These are phyloP conservation scores for Hypoxylon fragiforme DNA, from an alignment of 495 filamentous ascomycete genomes.

Conservation along the genomic window DNA sequence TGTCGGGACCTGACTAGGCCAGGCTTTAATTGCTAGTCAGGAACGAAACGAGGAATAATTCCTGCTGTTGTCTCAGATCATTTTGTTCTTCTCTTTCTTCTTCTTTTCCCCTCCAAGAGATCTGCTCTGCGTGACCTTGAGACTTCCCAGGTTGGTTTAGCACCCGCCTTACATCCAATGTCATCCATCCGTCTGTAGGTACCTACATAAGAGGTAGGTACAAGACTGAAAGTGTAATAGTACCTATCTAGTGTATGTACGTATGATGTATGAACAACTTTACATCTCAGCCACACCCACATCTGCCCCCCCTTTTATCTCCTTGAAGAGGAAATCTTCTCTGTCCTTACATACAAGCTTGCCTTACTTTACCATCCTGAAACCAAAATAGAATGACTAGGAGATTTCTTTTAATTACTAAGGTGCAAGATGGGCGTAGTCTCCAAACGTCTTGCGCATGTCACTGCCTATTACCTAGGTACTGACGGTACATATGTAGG, in stretches of 20 bases:
- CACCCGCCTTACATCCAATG: too few species aligned
- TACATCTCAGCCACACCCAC: conserved; percentile 22
- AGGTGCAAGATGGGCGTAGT: background rate
- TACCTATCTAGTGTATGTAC: background rate
- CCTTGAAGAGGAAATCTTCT: background rate
- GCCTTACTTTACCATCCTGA: conserved; percentile 12
- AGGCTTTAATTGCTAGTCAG: conserved; percentile 23
- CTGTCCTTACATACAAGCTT: background rate
- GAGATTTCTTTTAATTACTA: background rate
- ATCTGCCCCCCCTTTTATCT: conserved; percentile 12
- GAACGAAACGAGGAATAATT: conserved; percentile 10
- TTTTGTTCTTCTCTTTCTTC: background rate
- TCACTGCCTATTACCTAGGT: background rate
- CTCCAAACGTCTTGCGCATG: background rate
- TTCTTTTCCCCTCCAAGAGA: too few species aligned
- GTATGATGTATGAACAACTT: conserved; percentile 4
- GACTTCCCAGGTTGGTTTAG: too few species aligned
- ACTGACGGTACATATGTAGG: background rate
- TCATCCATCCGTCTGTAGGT: too few species aligned
- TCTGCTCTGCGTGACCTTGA: conserved; percentile 10
- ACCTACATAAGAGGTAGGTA: too few species aligned
- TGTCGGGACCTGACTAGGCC: conserved; percentile 23
- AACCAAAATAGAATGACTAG: conserved; percentile 17
- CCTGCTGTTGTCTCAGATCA: conserved; percentile 18
- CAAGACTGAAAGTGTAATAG: too few species aligned